A percentile compares a stretch with the other conserved stretches of the same genome.
Conservation (phyloP, 2,329 filamentous ascomycete species). For the Fusarium miscanthi region DNA sequence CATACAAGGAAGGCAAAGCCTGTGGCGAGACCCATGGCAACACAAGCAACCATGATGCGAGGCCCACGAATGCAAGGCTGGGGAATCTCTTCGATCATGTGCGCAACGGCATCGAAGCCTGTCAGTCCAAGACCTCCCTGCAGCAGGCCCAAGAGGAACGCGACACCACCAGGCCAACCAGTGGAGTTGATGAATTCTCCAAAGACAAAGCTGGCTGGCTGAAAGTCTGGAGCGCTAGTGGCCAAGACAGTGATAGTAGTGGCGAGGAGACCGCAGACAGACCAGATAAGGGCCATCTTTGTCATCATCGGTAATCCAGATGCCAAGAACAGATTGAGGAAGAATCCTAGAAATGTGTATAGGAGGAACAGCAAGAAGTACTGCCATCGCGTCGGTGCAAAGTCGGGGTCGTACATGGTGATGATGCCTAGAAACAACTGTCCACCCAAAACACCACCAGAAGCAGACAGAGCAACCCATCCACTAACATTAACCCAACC, state of each 20-base stretch:
- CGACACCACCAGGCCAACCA: not conserved
- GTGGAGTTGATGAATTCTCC: not conserved
- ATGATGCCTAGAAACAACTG: not conserved
- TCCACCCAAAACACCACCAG: not conserved
- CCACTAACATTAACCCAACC: not conserved
- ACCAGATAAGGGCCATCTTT: not conserved
- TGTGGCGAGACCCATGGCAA: rapidly evolving
- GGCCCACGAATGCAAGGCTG: not conserved
- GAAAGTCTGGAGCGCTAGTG: not conserved
- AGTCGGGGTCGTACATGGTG: not conserved
- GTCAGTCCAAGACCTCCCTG: not conserved
- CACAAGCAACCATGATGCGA: not conserved
- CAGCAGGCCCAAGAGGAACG: not conserved
- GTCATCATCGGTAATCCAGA: not conserved
- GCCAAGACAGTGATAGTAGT: not conserved
- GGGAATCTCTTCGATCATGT: not conserved
- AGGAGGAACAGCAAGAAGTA: not conserved
- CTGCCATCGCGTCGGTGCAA: not conserved
- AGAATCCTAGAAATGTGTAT: rapidly evolving
- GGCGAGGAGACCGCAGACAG: not conserved
- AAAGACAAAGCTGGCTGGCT: not conserved
- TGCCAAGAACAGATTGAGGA: not conserved
- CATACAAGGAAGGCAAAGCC: not conserved
- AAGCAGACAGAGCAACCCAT: not conserved
- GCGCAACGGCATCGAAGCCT: not conserved